A percentile compares a stretch with the other conserved stretches of the same genome.
Conservation (phyloP, 2,329 filamentous ascomycete genomes). For the Nothophaeocryptopus gaeumannii region DNA sequence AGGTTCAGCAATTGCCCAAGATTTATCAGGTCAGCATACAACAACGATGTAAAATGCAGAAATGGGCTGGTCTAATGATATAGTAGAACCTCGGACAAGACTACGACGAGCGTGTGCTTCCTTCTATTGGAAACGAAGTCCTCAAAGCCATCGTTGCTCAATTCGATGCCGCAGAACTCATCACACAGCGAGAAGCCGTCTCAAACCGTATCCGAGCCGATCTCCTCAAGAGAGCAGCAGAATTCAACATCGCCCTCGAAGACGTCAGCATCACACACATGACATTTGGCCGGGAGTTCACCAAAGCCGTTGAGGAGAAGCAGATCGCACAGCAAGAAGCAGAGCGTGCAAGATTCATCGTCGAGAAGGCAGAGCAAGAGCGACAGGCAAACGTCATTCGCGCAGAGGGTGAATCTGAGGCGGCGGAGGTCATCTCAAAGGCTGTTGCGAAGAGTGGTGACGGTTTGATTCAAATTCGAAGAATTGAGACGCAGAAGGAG, state of each 20-base stretch:
- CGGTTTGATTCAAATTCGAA: slow-evolving; percentile 89
- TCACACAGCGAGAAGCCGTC: slow-evolving; percentile 97
- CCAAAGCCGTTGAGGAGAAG: slow-evolving; percentile 98
- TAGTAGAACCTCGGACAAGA: slow-evolving; percentile 88
- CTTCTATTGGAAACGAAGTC: slow-evolving; percentile 56
- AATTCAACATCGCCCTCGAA: slow-evolving; percentile 99
- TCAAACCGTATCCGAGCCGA: slow-evolving; percentile 90
- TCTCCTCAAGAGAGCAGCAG: slow-evolving; percentile 83
- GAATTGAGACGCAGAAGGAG: slow-evolving; percentile 94
- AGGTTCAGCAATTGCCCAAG: slow-evolving; percentile 87
- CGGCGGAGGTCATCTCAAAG: slow-evolving; percentile 89
- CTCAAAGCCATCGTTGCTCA: slow-evolving; percentile 55
- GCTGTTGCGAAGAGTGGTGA: slow-evolving; percentile 91
- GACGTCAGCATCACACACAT: slow-evolving; percentile 99
- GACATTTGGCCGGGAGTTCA: slow-evolving; percentile 99
- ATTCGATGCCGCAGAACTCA: slow-evolving; percentile 62
- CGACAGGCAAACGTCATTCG: slow-evolving; percentile 97
- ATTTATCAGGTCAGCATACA: slow-evolving; percentile 84
- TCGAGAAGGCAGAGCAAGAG: slow-evolving; percentile 98
- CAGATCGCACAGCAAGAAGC: slow-evolving; percentile 99
- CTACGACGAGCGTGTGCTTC: slow-evolving; percentile 72
- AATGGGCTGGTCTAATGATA: not conserved
- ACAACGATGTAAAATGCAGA: not conserved
- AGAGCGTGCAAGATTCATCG: slow-evolving; percentile 94
- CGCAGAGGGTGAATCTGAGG: slow-evolving; percentile 96